A percentile compares a stretch with the other conserved stretches of the same genome.
phyloP scores from a whole-genome alignment of 805 yeast genomes.

The Zygosaccharomyces lentus region DNA sequence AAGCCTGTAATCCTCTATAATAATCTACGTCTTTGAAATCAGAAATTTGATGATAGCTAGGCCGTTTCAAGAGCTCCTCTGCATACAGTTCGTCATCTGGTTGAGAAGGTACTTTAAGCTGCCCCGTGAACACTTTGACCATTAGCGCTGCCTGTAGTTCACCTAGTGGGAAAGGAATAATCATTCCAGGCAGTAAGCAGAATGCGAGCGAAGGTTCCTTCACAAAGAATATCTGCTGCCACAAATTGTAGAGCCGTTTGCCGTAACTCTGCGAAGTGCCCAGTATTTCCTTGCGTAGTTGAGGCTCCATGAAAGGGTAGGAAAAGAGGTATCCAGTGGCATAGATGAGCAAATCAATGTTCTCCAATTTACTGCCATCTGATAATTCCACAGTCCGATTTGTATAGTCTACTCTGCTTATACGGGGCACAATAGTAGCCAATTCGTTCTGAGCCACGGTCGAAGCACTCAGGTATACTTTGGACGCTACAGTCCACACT shows the following conservation, averaged over 20 bases:
- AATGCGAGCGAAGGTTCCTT: slow-evolving; percentile 62
- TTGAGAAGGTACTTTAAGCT: slow-evolving; percentile 46
- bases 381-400: slow-evolving; percentile 29
- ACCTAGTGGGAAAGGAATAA: slow-evolving; percentile 58
- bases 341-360: slow-evolving; percentile 41
- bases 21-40: slow-evolving; percentile 27
- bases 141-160: slow-evolving; percentile 63
- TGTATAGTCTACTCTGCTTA: slow-evolving; percentile 28
- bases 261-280: slow-evolving; percentile 9
- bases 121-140: slow-evolving; percentile 57
- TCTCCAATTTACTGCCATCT: slow-evolving; percentile 31
- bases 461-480: slow-evolving; percentile 50
- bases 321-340: slow-evolving; percentile 52
- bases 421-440: slow-evolving; percentile 26
- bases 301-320: slow-evolving; percentile 39
- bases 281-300: slow-evolving; percentile 22
- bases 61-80: slow-evolving; percentile 5
- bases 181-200: slow-evolving; percentile 57
- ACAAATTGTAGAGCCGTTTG: slow-evolving; percentile 45
- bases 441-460: slow-evolving; percentile 40
- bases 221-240: slow-evolving; percentile 54
- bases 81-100: slow-evolving; percentile 28
- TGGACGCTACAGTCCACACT: slow-evolving; percentile 29
- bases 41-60: slow-evolving; percentile 19
- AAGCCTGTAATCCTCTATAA: slow-evolving; percentile 22